phyloP scores from a whole-genome alignment of 495 filamentous ascomycete species.

The Daldinia concentrica region DNA sequence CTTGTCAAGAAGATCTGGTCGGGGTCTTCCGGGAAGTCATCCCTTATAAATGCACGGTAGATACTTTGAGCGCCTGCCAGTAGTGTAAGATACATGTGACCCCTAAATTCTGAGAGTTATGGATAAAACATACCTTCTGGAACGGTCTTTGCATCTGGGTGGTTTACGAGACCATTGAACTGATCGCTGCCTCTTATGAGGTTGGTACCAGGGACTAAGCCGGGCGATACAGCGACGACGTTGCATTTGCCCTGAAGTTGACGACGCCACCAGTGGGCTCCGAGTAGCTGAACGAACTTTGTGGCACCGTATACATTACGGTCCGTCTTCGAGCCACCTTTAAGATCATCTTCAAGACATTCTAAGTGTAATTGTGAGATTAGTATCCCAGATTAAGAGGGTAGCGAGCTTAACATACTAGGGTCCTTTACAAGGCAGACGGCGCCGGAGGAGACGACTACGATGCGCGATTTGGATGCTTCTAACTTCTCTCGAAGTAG shows the following conservation, averaged over 20 bases:
- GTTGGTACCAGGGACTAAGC: conserved; percentile 52
- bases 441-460: conserved; percentile 55
- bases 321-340: conserved; percentile 41
- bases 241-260: conserved; percentile 48
- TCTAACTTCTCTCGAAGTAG: conserved; percentile 53
- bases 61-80: conserved; percentile 52
- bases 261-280: conserved; percentile 61
- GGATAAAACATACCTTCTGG: conserved; percentile 48
- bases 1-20: conserved; percentile 58
- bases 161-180: conserved; percentile 23
- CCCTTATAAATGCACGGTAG: conserved; percentile 51
- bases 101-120: not conserved
- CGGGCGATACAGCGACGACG: conserved; percentile 58
- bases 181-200: conserved; percentile 33
- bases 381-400: not conserved
- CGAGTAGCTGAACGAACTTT: conserved; percentile 57
- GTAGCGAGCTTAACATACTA: conserved; percentile 31
- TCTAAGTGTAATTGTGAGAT: conserved; percentile 13
- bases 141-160: conserved; percentile 52
- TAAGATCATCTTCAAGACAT: conserved; percentile 47
- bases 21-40: conserved; percentile 57
- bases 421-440: conserved; percentile 48
- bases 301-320: conserved; percentile 46
- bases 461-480: conserved; percentile 48
- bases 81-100: not conserved